Evolutionary conservation across 495 filamentous ascomycete species (phyloP), one percentile per base, ranked within the genome.

Genomic region (Extremus antarcticus): DNA sequence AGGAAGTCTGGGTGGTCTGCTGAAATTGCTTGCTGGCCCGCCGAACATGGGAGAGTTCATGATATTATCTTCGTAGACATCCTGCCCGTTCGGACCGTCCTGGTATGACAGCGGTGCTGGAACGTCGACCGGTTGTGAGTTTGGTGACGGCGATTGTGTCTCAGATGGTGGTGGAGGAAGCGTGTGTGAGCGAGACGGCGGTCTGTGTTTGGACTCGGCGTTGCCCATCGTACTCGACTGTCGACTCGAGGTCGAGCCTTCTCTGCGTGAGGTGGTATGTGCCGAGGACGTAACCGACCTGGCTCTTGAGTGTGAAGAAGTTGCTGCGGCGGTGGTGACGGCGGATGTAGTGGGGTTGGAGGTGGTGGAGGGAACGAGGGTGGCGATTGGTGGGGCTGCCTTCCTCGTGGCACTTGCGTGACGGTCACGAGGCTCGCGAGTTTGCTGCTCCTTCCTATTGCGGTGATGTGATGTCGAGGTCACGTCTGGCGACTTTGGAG

Each of bases 1-100:
- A 43, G 90, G 90, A 61, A 96, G 74, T 43, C 90, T 85, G 39
- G 90, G 90, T 41, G 90, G 90, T 19, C 86, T 81, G 54, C 78
- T 81, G 58, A 86, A 76, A 60, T 83, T 75, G 19, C 65, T 63
- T 24, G 61, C 53, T 16, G 55, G 43, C 19, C 50, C 55, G 19
- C 50, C 55, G 45, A 48, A 54, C 22, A 55, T 43, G 9, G 46
- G 41, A 4, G 4, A 13, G 29, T 35, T 13, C 7, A 13, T 35
- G 19, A n/a, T 45, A 17, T 45, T 45, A 20, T 50, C 41, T 32
- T 54, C 51, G 20, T 54, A 54, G 21, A 19, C 24, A 15, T 54
- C 57, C 25, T 39, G 35, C 25, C 51, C 57, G 35, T 46, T 24
- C 29, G 25, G 22, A 16, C 43, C 59, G 8, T 64, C 58, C 4